Base-by-base conservation (phyloP, 2,329 filamentous ascomycete genomes). In the Colletotrichum scovillei region DNA sequence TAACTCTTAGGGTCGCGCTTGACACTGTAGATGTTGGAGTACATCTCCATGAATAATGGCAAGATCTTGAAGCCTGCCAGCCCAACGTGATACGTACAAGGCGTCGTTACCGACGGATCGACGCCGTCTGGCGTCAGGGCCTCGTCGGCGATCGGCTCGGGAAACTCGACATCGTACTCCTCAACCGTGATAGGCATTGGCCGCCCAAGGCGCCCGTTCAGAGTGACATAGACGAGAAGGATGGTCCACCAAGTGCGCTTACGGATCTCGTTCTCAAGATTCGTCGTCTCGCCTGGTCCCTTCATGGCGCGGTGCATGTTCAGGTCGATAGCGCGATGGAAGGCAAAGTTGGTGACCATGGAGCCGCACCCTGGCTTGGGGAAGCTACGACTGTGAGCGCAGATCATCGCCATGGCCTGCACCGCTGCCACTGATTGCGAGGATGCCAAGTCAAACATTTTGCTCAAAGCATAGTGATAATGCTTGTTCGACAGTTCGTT, bases 241-340 rank as follows among this genome's bases (percentile, higher is more conserved):
- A 95, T 86, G 6, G 87, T 87, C 93, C 94, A 97, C 86, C 94
- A 97, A 0, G 92, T 87, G 19, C 94, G 88, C 82, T 95, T 95
- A 28, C 94, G 89, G 81, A 95, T 81, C 80, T 97, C 94, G 72
- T 93, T 89, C 6, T 93, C 90, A 1, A 95, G 86, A n/a, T 84
- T 87, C 1, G 86, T 88, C 16, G 79, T 80, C 66, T 86, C 83
- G 8, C 82, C 82, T 0, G 84, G 82, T 4, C 81, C 81, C 75
- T 90, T 92, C 14, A 88, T 87, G n/a, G 91, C 92, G 53, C 94
- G 88, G 80, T 97, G 93, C 49, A 97, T 85, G 22, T 94, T 92
- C 52, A 95, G 84, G 77, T 97, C 94, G 46, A 96, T 88, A 11
- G 93, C 93, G 35, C 93, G 85, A 5, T 90, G 87, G 56, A 95